Evolutionary conservation across 495 filamentous ascomycete species (phyloP).

Genomic region (Neurospora sp.): DNA sequence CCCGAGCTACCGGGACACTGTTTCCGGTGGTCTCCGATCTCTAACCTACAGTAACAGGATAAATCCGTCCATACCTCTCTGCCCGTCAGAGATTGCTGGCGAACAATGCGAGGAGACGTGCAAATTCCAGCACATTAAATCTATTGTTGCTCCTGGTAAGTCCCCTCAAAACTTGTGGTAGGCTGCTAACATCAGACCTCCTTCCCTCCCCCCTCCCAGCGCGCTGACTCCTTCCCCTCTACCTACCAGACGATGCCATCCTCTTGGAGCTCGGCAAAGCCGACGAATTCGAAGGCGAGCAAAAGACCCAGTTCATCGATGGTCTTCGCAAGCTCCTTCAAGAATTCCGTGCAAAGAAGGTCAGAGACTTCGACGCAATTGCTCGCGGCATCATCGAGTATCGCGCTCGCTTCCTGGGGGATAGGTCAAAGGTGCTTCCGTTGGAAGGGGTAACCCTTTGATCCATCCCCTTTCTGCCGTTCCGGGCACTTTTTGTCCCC

Average conservation of each 20-base stretch:
- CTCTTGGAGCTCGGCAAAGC: conserved; percentile 70
- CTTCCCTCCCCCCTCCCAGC: conserved; percentile 21
- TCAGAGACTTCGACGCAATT: conserved; percentile 73
- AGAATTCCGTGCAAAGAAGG: conserved; percentile 59
- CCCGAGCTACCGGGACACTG: conserved; percentile 55
- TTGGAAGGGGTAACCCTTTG: conserved; percentile 27
- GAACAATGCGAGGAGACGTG: conserved; percentile 72
- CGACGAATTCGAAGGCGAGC: conserved; percentile 60
- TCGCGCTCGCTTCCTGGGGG: conserved; percentile 47
- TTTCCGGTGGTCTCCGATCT: conserved; percentile 71
- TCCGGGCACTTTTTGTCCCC: background rate
- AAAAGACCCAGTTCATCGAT: conserved; percentile 59
- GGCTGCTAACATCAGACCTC: conserved; percentile 24
- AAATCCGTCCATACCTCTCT: conserved; percentile 60
- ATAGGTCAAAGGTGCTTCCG: conserved; percentile 40
- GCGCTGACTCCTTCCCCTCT: conserved; percentile 50
- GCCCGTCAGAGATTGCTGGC: conserved; percentile 60
- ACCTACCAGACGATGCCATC: conserved; percentile 68
- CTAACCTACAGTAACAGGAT: conserved; percentile 89
- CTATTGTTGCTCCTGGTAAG: conserved; percentile 75
- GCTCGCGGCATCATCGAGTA: conserved; percentile 73
- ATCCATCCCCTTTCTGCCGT: conserved; percentile 2
- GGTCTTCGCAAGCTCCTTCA: conserved; percentile 70
- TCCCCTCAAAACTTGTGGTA: conserved; percentile 20
- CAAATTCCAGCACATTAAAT: conserved; percentile 68